Conservation (phyloP, 179 eudicot genomes). For the Beta lomatogona region DNA sequence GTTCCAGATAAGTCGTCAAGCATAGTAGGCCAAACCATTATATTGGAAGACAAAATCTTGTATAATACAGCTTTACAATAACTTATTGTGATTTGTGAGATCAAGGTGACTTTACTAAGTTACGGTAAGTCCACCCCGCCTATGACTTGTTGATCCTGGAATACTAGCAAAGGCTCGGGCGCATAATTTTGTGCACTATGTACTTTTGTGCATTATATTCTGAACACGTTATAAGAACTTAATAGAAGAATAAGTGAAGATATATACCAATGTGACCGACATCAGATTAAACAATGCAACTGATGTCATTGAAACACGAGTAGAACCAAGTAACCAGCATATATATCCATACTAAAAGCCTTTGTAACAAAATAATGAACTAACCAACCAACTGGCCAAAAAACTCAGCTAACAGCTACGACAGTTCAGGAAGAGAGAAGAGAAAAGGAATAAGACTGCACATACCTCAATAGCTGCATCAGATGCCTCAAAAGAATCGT, state of each 20-base stretch:
- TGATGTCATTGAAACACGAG: background rate
- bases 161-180: background rate
- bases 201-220: background rate
- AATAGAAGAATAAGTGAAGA: background rate
- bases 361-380: background rate
- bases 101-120: no score
- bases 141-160: background rate
- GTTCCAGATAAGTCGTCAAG: constrained; percentile 6
- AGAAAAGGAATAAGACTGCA: background rate
- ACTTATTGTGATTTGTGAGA: no score
- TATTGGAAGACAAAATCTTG: no score
- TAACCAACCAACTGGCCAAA: background rate
- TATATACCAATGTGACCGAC: background rate
- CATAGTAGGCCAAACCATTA: background rate
- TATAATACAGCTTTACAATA: no score
- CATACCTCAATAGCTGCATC: constrained; percentile 96
- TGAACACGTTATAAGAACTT: background rate
- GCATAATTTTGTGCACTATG: background rate
- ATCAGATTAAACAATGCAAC: background rate
- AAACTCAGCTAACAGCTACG: background rate
- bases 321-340: background rate
- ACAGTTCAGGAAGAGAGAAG: background rate
- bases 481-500: constrained; percentile 96
- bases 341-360: background rate
- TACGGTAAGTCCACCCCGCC: no score